phyloP scores from a whole-genome alignment of 305 asterid genomes.

The Fraxinus paxiana region DNA sequence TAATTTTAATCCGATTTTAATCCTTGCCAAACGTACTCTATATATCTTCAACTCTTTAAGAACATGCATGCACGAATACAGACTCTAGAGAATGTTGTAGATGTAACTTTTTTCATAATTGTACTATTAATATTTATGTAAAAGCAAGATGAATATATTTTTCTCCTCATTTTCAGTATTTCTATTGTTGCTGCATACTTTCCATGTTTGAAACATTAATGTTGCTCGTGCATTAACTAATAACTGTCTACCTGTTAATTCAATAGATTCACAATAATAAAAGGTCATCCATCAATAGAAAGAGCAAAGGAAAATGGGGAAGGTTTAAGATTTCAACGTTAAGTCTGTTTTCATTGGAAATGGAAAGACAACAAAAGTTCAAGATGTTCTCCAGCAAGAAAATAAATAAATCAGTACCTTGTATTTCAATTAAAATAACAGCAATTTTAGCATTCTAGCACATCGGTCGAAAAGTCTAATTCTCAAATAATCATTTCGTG shows the following conservation, averaged over 20 bases:
- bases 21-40: too few species aligned
- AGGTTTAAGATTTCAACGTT: not conserved
- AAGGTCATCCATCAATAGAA: not conserved
- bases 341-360: not conserved
- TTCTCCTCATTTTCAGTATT: not conserved
- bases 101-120: not conserved
- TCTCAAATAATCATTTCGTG: constrained; percentile 12
- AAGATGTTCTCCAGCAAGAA: constrained; percentile 6
- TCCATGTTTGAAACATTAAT: not conserved
- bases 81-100: not conserved
- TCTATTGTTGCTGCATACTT: not conserved
- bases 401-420: constrained; percentile 20
- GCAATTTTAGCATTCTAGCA: constrained; percentile 22
- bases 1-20: too few species aligned
- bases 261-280: not conserved
- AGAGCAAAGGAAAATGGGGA: not conserved
- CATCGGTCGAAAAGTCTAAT: constrained; percentile 9
- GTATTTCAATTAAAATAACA: constrained; percentile 15
- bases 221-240: not conserved
- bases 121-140: not conserved
- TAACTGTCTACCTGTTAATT: not conserved
- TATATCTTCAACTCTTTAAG: not conserved
- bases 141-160: not conserved
- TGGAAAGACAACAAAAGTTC: constrained; percentile 1
- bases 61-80: not conserved